These are phyloP conservation scores for Macrophomina pseudophaseolina DNA, from an alignment of 2,329 filamentous ascomycete species.

Conservation along the genomic window DNA sequence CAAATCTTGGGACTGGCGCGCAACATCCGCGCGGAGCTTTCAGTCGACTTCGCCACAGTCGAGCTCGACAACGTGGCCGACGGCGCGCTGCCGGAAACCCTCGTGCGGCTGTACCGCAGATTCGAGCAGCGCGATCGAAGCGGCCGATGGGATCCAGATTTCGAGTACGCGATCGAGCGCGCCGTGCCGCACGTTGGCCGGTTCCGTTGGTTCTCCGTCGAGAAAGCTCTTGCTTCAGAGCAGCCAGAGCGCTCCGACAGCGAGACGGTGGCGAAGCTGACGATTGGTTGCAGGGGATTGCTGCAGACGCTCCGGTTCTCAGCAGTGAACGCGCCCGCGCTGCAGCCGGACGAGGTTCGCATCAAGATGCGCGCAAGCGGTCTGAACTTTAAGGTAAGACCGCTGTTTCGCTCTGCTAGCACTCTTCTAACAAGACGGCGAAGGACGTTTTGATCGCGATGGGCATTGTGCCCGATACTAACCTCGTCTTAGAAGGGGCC, in stretches of 20 bases:
- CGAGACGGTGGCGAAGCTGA: neutral
- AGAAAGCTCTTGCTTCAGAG: neutral
- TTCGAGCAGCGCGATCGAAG: neutral
- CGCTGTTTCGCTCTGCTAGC: neutral
- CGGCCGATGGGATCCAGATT: neutral
- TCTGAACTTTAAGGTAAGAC: slow-evolving; percentile 12
- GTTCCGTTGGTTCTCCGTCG: neutral
- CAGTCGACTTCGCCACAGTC: slow-evolving; percentile 34
- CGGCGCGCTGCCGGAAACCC: neutral
- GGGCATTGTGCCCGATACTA: slow-evolving; percentile 29
- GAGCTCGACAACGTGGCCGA: slow-evolving; percentile 30
- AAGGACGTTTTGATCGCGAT: slow-evolving; percentile 27
- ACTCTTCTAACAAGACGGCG: neutral
- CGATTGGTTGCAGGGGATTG: neutral
- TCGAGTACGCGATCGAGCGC: neutral
- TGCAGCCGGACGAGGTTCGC: slow-evolving; percentile 35
- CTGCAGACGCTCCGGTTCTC: neutral
- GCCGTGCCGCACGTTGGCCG: neutral
- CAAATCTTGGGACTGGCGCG: slow-evolving; percentile 38
- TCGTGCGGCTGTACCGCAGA: neutral
- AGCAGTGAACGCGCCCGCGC: neutral
- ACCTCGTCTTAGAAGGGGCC: slow-evolving; percentile 26
- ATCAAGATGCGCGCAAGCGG: slow-evolving; percentile 23
- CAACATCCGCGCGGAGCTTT: slow-evolving; percentile 37
- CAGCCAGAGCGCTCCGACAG: neutral